Base-by-base conservation (phyloP, 768 basidiomycete species). In the Rhodotorula toruloides region DNA sequence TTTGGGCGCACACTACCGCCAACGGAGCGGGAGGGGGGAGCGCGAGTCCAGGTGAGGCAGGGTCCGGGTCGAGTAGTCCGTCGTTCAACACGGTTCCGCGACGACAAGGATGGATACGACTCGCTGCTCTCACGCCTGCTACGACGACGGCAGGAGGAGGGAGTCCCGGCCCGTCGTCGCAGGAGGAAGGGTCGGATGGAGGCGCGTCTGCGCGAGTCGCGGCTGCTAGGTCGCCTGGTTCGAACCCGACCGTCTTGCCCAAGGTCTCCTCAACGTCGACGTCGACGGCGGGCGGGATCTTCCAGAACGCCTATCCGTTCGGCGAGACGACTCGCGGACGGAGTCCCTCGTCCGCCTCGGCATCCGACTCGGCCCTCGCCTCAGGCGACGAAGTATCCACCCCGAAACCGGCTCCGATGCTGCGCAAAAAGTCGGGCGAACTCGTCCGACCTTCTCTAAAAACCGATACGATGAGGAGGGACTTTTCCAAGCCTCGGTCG, bases 351-450 rank as follows among this genome's bases (percentile, higher is more conserved):
- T 53, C 53, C 40, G 58, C 63, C 25, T 68, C 66, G 25, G 22
- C 55, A 3, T 48, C 62, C 5, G 40, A 54, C 12, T 55, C 62
- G 3, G 31, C 37, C 8, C 55, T 52, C 8, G 43, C 70, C 0
- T 53, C 53, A 46, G 47, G 48, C 25, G 58, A 71, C 47, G 63
- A 58, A n/a, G 39, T 32, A 10, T 36, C 57, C 31, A 32, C 59
- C 10, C 57, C 44, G 19, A 68, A 70, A 32, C 70, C 71, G 40
- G 75, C 82, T 27, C 79, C 81, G 57, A 79, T 88, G 58, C 80
- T 90, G 40, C 85, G 91, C 66, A 97, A 97, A 78, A 97, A 96
- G 79, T 90, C 90, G 21, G 93, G 94, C 43, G 89, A 96, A 78
- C 85, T 89, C 9, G 85, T 98, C 74, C 92, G 91, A 77, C 86